A percentile compares a stretch with the other conserved stretches of the same genome.
Evolutionary conservation across 1,139 yeast species (phyloP).

Genomic region (Hanseniaspora gamundiae): DNA sequence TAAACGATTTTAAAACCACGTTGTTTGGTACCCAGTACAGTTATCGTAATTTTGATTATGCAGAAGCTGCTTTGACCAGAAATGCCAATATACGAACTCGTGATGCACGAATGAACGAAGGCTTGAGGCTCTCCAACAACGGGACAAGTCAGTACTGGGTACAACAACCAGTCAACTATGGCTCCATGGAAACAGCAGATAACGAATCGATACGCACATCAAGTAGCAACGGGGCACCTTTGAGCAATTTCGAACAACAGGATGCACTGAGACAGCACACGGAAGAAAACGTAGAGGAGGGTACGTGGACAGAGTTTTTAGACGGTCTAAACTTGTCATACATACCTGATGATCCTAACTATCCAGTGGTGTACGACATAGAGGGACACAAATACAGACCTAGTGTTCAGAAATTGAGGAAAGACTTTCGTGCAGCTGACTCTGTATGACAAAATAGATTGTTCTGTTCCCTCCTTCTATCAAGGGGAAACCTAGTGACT

Average conservation of each 20-base stretch:
- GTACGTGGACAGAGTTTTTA: conserved; percentile 38
- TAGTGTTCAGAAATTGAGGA: conserved; percentile 21
- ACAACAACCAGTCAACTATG: conserved; percentile 13
- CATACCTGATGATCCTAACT: conserved; percentile 30
- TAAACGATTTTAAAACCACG: conserved; percentile 65
- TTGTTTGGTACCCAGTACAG: conserved; percentile 69
- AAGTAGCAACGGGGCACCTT: conserved; percentile 10
- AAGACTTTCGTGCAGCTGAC: conserved; percentile 1
- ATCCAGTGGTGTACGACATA: conserved; percentile 43
- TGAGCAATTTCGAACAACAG: conserved; percentile 11
- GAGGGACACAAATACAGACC: conserved; percentile 29
- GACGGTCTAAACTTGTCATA: conserved; percentile 11
- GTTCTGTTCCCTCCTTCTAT: not conserved
- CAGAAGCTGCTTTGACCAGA: conserved; percentile 57
- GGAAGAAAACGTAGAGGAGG: conserved; percentile 10
- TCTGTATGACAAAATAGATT: not conserved
- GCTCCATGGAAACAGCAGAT: conserved; percentile 13
- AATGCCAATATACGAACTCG: conserved; percentile 42
- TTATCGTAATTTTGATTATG: conserved; percentile 73
- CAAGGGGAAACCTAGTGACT: no score
- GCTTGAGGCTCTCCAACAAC: conserved; percentile 66
- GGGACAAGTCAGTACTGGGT: conserved; percentile 84
- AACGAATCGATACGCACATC: conserved; percentile 8
- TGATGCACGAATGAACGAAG: conserved; percentile 66
- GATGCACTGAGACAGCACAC: conserved; percentile 8